Base-by-base conservation (phyloP, 768 basidiomycete genomes). In the Megacollybia marginata region DNA sequence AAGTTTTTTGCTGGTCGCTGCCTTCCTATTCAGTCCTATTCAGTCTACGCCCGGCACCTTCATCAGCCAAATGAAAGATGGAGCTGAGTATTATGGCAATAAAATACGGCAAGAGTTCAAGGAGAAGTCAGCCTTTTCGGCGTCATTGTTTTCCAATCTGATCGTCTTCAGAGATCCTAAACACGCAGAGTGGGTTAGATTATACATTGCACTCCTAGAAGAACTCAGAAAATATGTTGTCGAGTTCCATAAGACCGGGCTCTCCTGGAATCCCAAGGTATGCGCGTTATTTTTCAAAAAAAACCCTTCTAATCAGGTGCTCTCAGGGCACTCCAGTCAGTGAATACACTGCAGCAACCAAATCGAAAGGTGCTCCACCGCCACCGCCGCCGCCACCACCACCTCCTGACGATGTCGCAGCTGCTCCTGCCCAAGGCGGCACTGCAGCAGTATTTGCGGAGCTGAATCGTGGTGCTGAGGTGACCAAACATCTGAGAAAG, bases 71-170 rank as follows among this genome's bases (percentile, higher is more conserved):
- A 78, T 87, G 65, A 94, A 88, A 66, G 92, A 97, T 20, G 80
- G 88, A 4, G 79, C 85, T 10, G 75, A 80, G 60, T 99, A 91
- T 69, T 98, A 92, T 64, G 84, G 83, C 1, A 91, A 96, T 66
- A 82, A 84, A 51, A 78, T 98, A 43, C 83, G 92, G 66, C 91
- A 92, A 65, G 91, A 94, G 54, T 91, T 78, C 75, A 98, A 92
- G 65, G 89, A 91, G 7, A 91, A 90, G 95, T 92, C 52, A 50
- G 87, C 18, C n/a, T 2, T 19, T 35, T 44, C 35, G 36, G 40
- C 18, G 11, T 45, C 2, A 28, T 34, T 16, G 47, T 28, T 19
- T 34, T 28, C 42, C 47, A 28, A 46, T 47, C 36, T 9, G 16
- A 28, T 28, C 16, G 42, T 52, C 35, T 33, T n/a, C 58, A 97